phyloP scores from a whole-genome alignment of 805 yeast genomes.

The Spathaspora boniae region DNA sequence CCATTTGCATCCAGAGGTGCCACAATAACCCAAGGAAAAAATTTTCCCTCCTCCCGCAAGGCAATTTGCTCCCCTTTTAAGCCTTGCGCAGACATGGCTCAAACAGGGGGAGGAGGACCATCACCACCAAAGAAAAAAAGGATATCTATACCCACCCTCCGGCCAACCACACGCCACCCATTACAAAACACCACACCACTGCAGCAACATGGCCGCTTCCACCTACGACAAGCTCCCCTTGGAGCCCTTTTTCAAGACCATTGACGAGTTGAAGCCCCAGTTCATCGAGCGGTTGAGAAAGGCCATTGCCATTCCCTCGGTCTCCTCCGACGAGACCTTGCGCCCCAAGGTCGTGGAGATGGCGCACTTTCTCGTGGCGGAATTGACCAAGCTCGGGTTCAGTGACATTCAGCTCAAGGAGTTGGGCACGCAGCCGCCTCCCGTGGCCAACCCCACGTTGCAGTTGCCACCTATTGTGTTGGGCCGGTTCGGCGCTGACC shows the following conservation, averaged over 20 bases:
- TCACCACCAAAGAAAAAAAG: conserved; percentile 1
- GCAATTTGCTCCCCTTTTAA: too few relatives aligned
- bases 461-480: conserved; percentile 93
- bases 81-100: too few relatives aligned
- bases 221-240: conserved; percentile 38
- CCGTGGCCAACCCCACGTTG: conserved; percentile 62
- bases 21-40: too few relatives aligned
- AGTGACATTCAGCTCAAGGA: conserved; percentile 76
- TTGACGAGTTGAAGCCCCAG: conserved; percentile 70
- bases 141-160: background rate
- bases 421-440: conserved; percentile 90
- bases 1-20: too few relatives aligned
- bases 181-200: conserved; percentile 1
- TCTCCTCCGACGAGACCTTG: conserved; percentile 82
- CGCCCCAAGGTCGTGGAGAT: conserved; percentile 89
- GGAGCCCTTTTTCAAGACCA: conserved; percentile 53
- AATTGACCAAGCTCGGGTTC: conserved; percentile 73
- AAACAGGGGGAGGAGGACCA: background rate
- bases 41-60: too few relatives aligned
- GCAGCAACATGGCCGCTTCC: conserved; percentile 18
- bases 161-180: too few relatives aligned
- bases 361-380: conserved; percentile 74
- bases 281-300: conserved; percentile 69
- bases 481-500: conserved; percentile 80
- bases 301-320: conserved; percentile 95